phyloP scores from a whole-genome alignment of 1,139 yeast species.

The Suhomyces kunorum region DNA sequence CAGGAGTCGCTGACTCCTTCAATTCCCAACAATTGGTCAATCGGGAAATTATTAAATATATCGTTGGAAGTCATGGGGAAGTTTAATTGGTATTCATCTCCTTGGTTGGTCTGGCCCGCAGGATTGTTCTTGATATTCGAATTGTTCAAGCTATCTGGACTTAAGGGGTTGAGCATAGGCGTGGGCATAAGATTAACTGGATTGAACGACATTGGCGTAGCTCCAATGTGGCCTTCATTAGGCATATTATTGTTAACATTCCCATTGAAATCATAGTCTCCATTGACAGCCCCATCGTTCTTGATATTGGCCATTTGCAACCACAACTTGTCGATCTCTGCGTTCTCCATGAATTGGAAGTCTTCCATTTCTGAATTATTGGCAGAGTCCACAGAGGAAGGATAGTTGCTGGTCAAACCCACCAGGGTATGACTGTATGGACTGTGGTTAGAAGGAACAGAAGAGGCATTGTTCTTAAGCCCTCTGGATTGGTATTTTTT shows the following conservation, averaged over 20 bases:
- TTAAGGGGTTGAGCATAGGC: constrained; percentile 7
- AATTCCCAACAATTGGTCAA: constrained; percentile 17
- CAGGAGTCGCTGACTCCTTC: constrained; percentile 11
- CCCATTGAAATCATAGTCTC: background rate
- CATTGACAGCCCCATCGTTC: constrained; percentile 20
- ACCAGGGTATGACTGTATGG: constrained; percentile 4
- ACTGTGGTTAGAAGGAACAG: constrained; percentile 5
- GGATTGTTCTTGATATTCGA: constrained; percentile 1
- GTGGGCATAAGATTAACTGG: constrained; percentile 3
- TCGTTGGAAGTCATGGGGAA: constrained; percentile 12
- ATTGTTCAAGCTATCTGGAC: constrained; percentile 11
- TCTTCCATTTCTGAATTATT: constrained; percentile 16
- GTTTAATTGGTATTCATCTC: constrained; percentile 8
- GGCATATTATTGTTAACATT: background rate
- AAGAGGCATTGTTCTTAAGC: constrained; percentile 2
- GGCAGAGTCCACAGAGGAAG: constrained; percentile 14
- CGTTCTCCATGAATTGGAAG: constrained; percentile 28
- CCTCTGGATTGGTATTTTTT: constrained; percentile 1
- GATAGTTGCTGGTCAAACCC: constrained; percentile 4
- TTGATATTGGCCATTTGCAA: constrained; percentile 39
- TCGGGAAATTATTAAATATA: constrained; percentile 13
- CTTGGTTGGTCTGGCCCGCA: background rate
- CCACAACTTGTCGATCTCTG: constrained; percentile 45
- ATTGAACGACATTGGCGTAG: background rate
- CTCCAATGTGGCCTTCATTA: background rate